A percentile compares a stretch with the other conserved stretches of the same genome.
These are phyloP conservation scores for Baeospora myosura DNA, from an alignment of 1,284 basidiomycete genomes.

Conservation along the genomic window DNA sequence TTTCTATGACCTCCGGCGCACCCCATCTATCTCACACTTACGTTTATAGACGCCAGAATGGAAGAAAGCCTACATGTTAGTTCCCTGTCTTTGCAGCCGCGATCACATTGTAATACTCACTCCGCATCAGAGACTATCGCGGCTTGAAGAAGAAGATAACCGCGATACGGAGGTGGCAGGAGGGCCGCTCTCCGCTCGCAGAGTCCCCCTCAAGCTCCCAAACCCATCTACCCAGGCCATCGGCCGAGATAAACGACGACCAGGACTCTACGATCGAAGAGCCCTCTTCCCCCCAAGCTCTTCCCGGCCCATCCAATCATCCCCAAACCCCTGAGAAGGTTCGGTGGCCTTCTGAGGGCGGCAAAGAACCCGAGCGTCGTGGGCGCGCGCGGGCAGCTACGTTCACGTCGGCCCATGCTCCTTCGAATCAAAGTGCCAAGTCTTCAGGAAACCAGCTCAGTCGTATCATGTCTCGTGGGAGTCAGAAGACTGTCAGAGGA, in stretches of 20 bases:
- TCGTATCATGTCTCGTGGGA: too few species aligned
- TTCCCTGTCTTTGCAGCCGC: constrained; percentile 9
- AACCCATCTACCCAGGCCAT: neutral
- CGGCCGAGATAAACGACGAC: neutral
- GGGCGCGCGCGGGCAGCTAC: too few species aligned
- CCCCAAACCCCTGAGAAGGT: too few species aligned
- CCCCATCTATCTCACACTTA: constrained; percentile 1
- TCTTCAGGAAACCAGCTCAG: too few species aligned
- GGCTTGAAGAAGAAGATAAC: constrained; percentile 64
- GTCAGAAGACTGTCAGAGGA: neutral
- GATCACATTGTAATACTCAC: constrained; percentile 7
- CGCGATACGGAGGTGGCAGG: constrained; percentile 42
- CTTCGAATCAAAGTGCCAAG: too few species aligned
- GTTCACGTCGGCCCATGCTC: neutral
- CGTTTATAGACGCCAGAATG: constrained; percentile 65
- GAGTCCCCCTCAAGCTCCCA: too few species aligned
- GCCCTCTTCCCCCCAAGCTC: too few species aligned
- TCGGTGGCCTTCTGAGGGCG: too few species aligned
- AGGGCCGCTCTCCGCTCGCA: too few species aligned
- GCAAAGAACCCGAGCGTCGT: neutral
- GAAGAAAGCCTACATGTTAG: constrained; percentile 77
- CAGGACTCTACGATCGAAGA: too few species aligned
- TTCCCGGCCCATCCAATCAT: too few species aligned
- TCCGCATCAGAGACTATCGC: constrained; percentile 54
- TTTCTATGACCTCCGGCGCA: neutral